These are phyloP conservation scores for Stachybotrys chartarum DNA, from an alignment of 2,329 filamentous ascomycete species.

Conservation along the genomic window DNA sequence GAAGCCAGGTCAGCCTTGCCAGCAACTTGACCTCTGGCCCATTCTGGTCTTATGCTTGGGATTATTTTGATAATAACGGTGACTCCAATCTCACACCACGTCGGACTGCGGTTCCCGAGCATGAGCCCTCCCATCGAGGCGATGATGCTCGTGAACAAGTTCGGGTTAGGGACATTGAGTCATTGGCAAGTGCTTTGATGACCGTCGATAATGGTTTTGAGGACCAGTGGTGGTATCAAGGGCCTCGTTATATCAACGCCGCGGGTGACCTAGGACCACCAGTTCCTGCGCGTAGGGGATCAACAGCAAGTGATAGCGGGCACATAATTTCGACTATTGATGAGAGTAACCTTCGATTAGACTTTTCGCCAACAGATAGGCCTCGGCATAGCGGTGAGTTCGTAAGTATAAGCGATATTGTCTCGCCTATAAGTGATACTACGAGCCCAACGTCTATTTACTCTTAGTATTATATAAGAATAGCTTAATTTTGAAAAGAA, in stretches of 20 bases:
- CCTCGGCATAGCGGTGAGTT: not conserved
- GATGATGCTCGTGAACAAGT: conserved; percentile 23
- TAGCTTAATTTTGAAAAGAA: not conserved
- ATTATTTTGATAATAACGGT: not conserved
- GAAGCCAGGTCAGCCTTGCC: not conserved
- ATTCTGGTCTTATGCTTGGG: not conserved
- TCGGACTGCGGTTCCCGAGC: not conserved
- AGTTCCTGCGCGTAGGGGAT: not conserved
- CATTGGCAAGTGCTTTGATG: conserved; percentile 45
- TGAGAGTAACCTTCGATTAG: not conserved
- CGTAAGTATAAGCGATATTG: not conserved
- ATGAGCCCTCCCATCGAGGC: conserved; percentile 3
- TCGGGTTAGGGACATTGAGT: conserved; percentile 32
- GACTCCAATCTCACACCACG: not conserved
- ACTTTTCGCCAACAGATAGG: not conserved
- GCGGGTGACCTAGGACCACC: conserved; percentile 6
- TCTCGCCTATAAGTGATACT: not conserved
- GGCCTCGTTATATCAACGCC: conserved; percentile 20
- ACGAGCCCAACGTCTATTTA: not conserved
- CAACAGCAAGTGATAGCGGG: not conserved
- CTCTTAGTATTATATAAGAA: not conserved
- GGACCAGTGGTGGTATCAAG: conserved; percentile 51
- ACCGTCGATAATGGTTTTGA: conserved; percentile 53
- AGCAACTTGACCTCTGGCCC: not conserved
- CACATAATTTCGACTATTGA: not conserved